Percentiles rank a stretch among this genome's conserved stretches.
phyloP scores from a whole-genome alignment of 441 rosid species.

The Croton setiger region DNA sequence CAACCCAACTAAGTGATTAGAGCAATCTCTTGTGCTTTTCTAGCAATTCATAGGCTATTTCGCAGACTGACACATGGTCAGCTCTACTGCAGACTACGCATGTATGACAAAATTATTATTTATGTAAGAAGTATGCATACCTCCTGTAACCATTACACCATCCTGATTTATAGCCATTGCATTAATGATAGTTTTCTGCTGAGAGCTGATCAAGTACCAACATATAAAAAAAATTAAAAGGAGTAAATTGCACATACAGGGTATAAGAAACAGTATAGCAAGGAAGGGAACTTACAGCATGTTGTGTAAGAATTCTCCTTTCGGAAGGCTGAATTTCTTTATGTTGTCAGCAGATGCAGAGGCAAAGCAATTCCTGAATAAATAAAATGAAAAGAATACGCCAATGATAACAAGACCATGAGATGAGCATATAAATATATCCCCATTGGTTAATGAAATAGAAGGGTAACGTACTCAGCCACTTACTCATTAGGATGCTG shows the following conservation, averaged over 20 bases:
- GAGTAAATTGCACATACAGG: no score
- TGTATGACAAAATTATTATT: background rate
- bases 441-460: constrained; percentile 6
- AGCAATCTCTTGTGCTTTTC: no score
- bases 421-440: background rate
- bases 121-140: constrained; percentile 29
- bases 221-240: no score
- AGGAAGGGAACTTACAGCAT: constrained; percentile 73
- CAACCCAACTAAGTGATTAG: background rate
- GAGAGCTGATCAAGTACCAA: constrained; percentile 60
- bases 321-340: constrained; percentile 83
- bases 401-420: background rate
- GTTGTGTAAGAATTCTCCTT: constrained; percentile 90
- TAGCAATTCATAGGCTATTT: no score
- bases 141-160: constrained; percentile 97
- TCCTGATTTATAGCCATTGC: constrained; percentile 94
- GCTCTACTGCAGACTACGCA: background rate
- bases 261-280: no score
- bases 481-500: constrained; percentile 87
- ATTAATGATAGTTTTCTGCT: constrained; percentile 91
- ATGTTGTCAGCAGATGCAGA: constrained; percentile 97
- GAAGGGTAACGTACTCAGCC: constrained; percentile 15
- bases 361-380: constrained; percentile 74
- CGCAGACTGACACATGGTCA: background rate
- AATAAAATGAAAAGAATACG: constrained; percentile 2